Base-by-base conservation (phyloP, 805 yeast genomes). In the Metschnikowia gruessii region DNA sequence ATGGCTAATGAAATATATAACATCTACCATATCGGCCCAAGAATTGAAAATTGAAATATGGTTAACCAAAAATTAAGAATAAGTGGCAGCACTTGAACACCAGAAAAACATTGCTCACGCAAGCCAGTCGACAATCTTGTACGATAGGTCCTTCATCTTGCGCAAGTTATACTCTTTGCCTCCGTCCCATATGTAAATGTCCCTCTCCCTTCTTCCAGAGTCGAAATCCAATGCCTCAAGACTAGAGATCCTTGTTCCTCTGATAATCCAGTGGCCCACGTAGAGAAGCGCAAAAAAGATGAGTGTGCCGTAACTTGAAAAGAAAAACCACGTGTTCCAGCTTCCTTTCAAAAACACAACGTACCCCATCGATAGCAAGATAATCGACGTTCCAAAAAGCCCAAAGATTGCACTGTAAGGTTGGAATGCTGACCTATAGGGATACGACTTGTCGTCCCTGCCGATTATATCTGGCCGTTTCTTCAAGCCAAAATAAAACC, bases 121-220 rank as follows among this genome's bases (percentile, higher is more conserved):
- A 29, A 72, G 49, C 46, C 66, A 65, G 5, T 72, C 64, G 1
- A 61, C 45, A 47, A 62, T 53, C 52, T 68, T 71, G 37, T 57
- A 57, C n/a, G 62, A 42, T 6, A 67, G 58, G 17, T 69, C 74
- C 43, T 66, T 67, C 31, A 65, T 24, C 38, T 59, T 68, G 30
- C 62, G 57, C 21, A 57, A 54, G 50, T 69, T 68, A 51, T 68
- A 71, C 43, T 71, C 75, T 40, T 64, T 60, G 21, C 86, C 87
- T 48, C 87, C 94, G 54, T 83, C 88, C 95, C 95, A 87, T 18
- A 82, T 80, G 52, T 79, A 79, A 40, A 89, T 70, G 64, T 89
- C 96, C 66, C 83, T 80, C 61, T 88, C 96, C 42, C 94, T 74
- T 56, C 96, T 71, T 2, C 96, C 96, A 0, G 88, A 77, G 62